Base-by-base conservation (phyloP, 768 basidiomycete species). In the Coprinopsis marcescibilis region DNA sequence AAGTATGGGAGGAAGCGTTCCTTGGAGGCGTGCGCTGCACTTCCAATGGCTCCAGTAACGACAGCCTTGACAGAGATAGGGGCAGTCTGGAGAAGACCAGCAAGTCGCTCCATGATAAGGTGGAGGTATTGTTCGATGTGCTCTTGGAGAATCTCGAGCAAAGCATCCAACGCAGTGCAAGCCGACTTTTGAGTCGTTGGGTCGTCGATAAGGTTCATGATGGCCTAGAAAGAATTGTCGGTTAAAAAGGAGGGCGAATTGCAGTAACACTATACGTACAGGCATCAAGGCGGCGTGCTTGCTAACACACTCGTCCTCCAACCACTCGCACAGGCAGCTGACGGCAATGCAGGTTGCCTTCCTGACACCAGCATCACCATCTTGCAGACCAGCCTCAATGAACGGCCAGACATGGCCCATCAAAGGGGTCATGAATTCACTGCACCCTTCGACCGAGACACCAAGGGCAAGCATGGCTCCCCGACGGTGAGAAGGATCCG, bases 271-370 rank as follows among this genome's bases (percentile, higher is more conserved):
- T n/a, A n/a, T 36, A 70, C 83, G 50, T 57, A 89, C 91, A 30
- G 96, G 95, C 46, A 99, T 77, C 46, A 99, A 82, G 50, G 83
- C 69, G 4, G 71, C 67, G 67, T 99, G 96, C 60, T 84, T 85
- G 40, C 80, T 68, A 23, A 85, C 80, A 60, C 90, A 94, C 53
- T 94, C 90, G 21, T 97, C 95, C 55, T 93, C 90, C 19, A 98
- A 72, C 89, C 92, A 96, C 67, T 99, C 96, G 63, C 94, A 97
- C 43, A 98, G 66, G 67, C 94, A 98, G 58, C 90, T 90, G 55
- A 99, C 85, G 15, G 92, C 90, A 48, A 92, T 81, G 65, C 95
- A 98, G n/a, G 89, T 85, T 2, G 96, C 95, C 65, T 93, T 96
- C 60, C 94, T 77, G 43, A 99, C 96, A 10, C 77, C 76, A 12